Evolutionary conservation across 169 alveolate species (phyloP), one percentile per base, ranked within the genome.

Genomic region (Cryptosporidium parvum): DNA sequence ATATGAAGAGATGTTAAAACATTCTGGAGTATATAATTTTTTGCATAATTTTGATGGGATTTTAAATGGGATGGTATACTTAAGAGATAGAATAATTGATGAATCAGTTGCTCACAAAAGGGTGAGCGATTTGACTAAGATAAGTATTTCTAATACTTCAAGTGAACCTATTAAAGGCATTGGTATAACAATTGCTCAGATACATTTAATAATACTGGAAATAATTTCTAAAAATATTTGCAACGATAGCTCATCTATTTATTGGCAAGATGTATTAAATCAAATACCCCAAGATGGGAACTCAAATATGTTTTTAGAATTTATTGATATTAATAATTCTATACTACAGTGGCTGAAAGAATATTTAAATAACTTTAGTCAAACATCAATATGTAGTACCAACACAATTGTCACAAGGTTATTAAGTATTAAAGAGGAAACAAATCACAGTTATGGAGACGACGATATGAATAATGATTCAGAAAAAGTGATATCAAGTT

Each of bases 241-340:
- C 26, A 80, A 62, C 48, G 89, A 80, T 3, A 58, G 39, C 58
- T 61, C 89, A 62, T 62, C 89, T 62, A 45, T 68, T n/a, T 80
- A 80, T 42, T 80, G 89, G 89, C 42, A 67, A 26, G 89, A 80
- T 80, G 89, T 80, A 10, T 39, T 80, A 35, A 80, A 33, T 21
- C 89, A 80, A 39, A 62, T 80, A 80, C 75, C 80, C 1, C 39
- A n/a, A n/a, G 89, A 80, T 12, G 39, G 10, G 52, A 48, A 80
- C 56, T 39, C 48, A 23, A 58, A 39, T 58, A 58, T 80, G 42
- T 44, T 35, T 51, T 42, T 80, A 26, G 80, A 80, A 16, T 31
- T 80, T 9, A n/a, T 21, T 18, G 89, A 80, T 1, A 80, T 80
- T 48, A 80, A 80, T 31, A 80, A 80, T 51, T 37, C 89, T 1